Percentiles rank a stretch among this genome's conserved stretches.
Conservation (phyloP, 1,139 yeast genomes). For the Hanseniaspora uvarum region DNA sequence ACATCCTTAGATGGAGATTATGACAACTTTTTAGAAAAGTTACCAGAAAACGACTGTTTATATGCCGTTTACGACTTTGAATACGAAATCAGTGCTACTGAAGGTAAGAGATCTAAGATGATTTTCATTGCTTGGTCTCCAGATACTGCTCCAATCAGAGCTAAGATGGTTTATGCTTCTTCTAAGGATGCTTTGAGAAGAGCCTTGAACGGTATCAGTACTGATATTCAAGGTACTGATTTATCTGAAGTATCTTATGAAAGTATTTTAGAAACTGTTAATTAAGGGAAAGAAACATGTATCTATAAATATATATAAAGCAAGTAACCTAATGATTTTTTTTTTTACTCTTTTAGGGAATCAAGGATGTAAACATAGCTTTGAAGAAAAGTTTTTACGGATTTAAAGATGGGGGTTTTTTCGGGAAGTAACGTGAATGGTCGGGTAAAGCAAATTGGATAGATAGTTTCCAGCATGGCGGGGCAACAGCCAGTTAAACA, state of each 20-base stretch:
- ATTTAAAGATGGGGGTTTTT: too few species aligned
- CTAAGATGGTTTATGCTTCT: slow-evolving; percentile 96
- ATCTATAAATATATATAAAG: too few species aligned
- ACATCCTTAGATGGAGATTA: slow-evolving; percentile 66
- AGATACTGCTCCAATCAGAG: slow-evolving; percentile 85
- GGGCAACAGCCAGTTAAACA: too few species aligned
- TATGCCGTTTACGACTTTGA: slow-evolving; percentile 96
- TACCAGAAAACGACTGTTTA: slow-evolving; percentile 93
- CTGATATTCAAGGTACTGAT: slow-evolving; percentile 97
- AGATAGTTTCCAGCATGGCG: too few species aligned
- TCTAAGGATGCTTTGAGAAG: slow-evolving; percentile 97
- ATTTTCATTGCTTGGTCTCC: slow-evolving; percentile 96
- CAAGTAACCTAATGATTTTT: too few species aligned
- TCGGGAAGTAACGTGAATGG: too few species aligned
- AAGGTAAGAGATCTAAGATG: slow-evolving; percentile 93
- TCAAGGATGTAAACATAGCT: too few species aligned
- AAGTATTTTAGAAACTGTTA: slow-evolving; percentile 79
- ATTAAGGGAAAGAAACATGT: slow-evolving; percentile 33
- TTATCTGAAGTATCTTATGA: slow-evolving; percentile 93
- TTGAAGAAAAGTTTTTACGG: too few species aligned
- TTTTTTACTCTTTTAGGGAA: too few species aligned
- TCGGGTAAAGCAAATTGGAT: too few species aligned
- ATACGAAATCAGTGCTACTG: slow-evolving; percentile 78
- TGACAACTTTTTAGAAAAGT: slow-evolving; percentile 71
- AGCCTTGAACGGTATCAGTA: slow-evolving; percentile 85